A percentile compares a stretch with the other conserved stretches of the same genome.
phyloP scores from a whole-genome alignment of 2,329 filamentous ascomycete species.

The Calonectria henricotiae region DNA sequence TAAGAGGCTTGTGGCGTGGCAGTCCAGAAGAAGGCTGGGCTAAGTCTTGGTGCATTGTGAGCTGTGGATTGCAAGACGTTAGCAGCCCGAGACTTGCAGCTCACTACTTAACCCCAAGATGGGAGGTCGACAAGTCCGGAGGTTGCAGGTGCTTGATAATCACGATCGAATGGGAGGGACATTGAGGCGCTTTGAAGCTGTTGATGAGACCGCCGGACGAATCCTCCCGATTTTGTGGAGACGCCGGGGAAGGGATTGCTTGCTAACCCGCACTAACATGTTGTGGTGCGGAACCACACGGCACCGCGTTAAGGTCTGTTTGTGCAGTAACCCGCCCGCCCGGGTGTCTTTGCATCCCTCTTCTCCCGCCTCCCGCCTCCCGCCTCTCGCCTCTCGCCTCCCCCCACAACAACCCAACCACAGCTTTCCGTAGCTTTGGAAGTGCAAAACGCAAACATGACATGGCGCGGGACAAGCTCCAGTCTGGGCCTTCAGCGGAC shows the following conservation, averaged over 20 bases:
- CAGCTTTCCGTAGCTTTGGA: background rate
- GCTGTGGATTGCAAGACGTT: conserved; percentile 7
- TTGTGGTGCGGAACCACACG: rapidly evolving
- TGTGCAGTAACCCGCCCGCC: background rate
- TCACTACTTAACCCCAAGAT: background rate
- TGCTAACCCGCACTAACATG: conserved; percentile 42
- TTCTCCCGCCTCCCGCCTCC: no score
- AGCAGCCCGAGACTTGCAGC: conserved; percentile 2
- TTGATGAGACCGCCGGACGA: conserved; percentile 14
- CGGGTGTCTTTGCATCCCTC: no score
- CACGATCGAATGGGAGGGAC: background rate
- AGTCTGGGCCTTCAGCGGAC: background rate
- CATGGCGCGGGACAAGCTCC: conserved; percentile 16
- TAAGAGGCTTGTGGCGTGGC: conserved; percentile 16
- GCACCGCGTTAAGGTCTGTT: conserved; percentile 33
- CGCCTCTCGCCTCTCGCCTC: no score
- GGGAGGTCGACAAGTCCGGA: background rate
- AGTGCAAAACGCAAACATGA: background rate
- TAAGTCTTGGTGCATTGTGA: background rate
- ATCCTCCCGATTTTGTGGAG: conserved; percentile 18
- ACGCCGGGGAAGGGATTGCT: background rate
- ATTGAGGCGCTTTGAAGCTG: conserved; percentile 1
- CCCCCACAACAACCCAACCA: no score
- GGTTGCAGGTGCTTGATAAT: conserved; percentile 20
- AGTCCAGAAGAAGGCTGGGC: conserved; percentile 4